A percentile compares a stretch with the other conserved stretches of the same genome.
Conservation (phyloP, 2,329 filamentous ascomycete species). For the Fusarium sp. region DNA sequence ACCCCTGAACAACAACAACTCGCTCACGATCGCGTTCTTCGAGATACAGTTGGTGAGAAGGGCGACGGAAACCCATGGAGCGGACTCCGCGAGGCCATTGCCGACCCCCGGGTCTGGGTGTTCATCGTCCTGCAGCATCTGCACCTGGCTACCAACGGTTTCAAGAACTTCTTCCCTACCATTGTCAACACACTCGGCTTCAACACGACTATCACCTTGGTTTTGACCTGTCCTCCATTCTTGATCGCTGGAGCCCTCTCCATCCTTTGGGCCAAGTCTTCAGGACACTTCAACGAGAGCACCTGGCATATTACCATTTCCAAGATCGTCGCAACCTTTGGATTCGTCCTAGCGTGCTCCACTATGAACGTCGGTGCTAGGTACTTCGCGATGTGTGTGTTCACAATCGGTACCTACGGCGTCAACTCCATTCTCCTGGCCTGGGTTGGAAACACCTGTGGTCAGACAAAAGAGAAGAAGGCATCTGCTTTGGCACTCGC, state of each 20-base stretch:
- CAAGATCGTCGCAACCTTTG: slow-evolving; percentile 55
- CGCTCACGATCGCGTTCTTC: slow-evolving; percentile 56
- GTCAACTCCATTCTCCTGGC: slow-evolving; percentile 61
- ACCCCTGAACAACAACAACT: slow-evolving; percentile 56
- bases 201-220: slow-evolving; percentile 60
- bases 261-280: slow-evolving; percentile 39
- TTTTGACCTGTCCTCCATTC: slow-evolving; percentile 65
- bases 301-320: slow-evolving; percentile 44
- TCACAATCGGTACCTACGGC: slow-evolving; percentile 52
- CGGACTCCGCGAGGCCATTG: slow-evolving; percentile 22
- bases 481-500: slow-evolving; percentile 56
- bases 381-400: slow-evolving; percentile 53
- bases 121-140: slow-evolving; percentile 40
- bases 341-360: slow-evolving; percentile 43
- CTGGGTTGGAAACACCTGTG: slow-evolving; percentile 57
- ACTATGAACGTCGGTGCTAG: slow-evolving; percentile 44
- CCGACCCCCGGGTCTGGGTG: slow-evolving; percentile 48
- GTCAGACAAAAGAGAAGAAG: slow-evolving; percentile 63
- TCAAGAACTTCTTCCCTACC: slow-evolving; percentile 51
- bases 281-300: slow-evolving; percentile 39
- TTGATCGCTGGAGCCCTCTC: slow-evolving; percentile 54
- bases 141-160: slow-evolving; percentile 46
- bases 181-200: slow-evolving; percentile 63
- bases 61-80: slow-evolving; percentile 35
- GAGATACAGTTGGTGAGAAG: slow-evolving; percentile 37